Evolutionary conservation across 257 asterid species (phyloP).

Genomic region (Primulina eburnea): DNA sequence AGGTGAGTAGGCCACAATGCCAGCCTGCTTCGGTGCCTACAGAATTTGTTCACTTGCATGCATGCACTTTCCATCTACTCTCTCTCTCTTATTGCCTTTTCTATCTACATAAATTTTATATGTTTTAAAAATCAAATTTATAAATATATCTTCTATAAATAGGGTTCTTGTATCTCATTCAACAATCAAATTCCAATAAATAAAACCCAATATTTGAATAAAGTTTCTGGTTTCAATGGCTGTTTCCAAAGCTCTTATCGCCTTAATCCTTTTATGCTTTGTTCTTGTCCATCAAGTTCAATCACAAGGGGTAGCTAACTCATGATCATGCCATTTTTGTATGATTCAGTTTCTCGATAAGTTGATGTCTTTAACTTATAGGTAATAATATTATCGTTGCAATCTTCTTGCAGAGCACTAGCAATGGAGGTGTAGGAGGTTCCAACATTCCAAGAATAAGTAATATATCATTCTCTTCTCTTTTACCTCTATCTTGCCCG

Average conservation of each 20-base stretch:
- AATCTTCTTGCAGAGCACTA: conserved; percentile 40
- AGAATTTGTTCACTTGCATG: conserved; percentile 37
- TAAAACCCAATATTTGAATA: background rate
- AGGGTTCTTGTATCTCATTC: background rate
- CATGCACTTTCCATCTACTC: conserved; percentile 30
- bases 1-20: conserved; percentile 37
- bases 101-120: background rate
- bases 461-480: conserved; percentile 19
- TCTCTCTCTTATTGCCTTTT: conserved; percentile 17
- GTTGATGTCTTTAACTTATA: background rate
- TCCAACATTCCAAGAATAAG: conserved; percentile 31
- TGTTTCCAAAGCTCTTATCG: conserved; percentile 35
- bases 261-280: conserved; percentile 40
- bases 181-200: background rate
- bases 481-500: background rate
- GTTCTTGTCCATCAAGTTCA: conserved; percentile 46
- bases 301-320: conserved; percentile 37
- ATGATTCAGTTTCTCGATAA: background rate
- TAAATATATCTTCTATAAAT: background rate
- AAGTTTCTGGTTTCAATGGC: conserved; percentile 36
- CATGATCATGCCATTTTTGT: background rate
- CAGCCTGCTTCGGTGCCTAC: conserved; percentile 29
- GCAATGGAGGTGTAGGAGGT: conserved; percentile 28
- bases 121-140: background rate
- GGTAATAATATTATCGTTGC: background rate